Evolutionary conservation across 2,329 filamentous ascomycete genomes (phyloP), one percentile per base, ranked within the genome.

Genomic region (Aquanectria penicillioides): DNA sequence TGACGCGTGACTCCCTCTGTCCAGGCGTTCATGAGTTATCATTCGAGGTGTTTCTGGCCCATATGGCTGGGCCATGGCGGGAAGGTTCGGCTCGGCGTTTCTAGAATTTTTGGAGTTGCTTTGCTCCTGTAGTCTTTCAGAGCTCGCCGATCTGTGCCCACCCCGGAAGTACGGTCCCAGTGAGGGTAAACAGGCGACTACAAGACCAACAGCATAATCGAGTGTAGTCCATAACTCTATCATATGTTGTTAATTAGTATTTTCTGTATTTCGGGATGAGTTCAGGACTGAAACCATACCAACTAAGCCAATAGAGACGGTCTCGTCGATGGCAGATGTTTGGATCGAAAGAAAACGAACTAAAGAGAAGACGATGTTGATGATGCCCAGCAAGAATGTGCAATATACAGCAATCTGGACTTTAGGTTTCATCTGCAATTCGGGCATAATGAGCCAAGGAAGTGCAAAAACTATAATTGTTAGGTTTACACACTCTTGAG

Each of bases 131-230:
- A n/a, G n/a, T n/a, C n/a, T n/a, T n/a, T n/a, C n/a, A n/a, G n/a
- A n/a, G n/a, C n/a, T n/a, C n/a, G n/a, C n/a, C n/a, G n/a, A n/a
- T n/a, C n/a, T n/a, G n/a, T n/a, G n/a, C n/a, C n/a, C n/a, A n/a
- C n/a, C n/a, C n/a, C n/a, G n/a, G 15, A 68, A 60, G 7, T 61
- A 68, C 2, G 65, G 65, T 1, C 65, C 53, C 0, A 68, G 52
- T 7, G 66, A 57, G 0, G 66, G 66, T 2, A 68, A 43, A 7
- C 66, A 68, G 0, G 65, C 63, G 1, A 68, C 51, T 10, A 68
- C 59, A 3, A 68, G 51, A 0, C 63, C 59, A 0, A 68, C 52
- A 2, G 59, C 63, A 5, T 20, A 56, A 5, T 68, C 64, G 4
- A 67, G 50, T 2, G 43, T 28, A 7, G 54, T 62, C 66, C 66